A percentile compares a stretch with the other conserved stretches of the same genome.
Evolutionary conservation across 768 basidiomycete species (phyloP).

Genomic region (Lepiota brunneoincarnata): DNA sequence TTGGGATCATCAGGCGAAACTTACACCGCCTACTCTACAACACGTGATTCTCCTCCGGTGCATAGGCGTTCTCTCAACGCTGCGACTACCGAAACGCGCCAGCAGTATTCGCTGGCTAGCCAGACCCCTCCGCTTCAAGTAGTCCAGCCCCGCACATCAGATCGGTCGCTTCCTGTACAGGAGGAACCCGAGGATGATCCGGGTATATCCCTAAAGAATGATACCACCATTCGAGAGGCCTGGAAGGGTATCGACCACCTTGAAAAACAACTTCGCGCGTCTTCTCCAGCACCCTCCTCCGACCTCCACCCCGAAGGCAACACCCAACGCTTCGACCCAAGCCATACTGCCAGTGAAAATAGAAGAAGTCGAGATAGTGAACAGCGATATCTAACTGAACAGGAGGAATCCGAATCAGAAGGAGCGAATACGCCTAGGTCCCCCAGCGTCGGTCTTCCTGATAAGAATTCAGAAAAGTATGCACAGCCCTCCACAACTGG

Average conservation of each 20-base stretch:
- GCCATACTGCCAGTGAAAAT: constrained; percentile 37
- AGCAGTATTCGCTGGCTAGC: constrained; percentile 35
- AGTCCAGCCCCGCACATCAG: constrained; percentile 56
- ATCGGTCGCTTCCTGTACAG: constrained; percentile 73
- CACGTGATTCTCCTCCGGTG: constrained; percentile 42
- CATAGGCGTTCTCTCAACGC: constrained; percentile 25
- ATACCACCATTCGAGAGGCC: constrained; percentile 13
- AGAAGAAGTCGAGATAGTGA: constrained; percentile 1
- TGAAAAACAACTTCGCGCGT: constrained; percentile 30
- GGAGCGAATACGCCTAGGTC: constrained; percentile 68
- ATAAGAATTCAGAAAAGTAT: constrained; percentile 40
- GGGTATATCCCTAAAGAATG: constrained; percentile 31
- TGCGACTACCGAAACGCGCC: constrained; percentile 23
- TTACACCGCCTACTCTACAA: constrained; percentile 38
- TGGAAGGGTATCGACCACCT: constrained; percentile 33
- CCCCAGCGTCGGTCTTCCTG: constrained; percentile 58
- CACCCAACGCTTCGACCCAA: constrained; percentile 23
- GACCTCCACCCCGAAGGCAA: constrained; percentile 49
- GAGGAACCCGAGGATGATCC: constrained; percentile 72
- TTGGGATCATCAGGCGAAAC: constrained; percentile 41
- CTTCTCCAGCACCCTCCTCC: constrained; percentile 52
- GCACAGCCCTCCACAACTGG: not conserved
- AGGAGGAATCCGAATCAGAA: constrained; percentile 45
- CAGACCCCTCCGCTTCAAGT: constrained; percentile 58
- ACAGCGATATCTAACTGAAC: no score